Conservation (phyloP, 2,329 filamentous ascomycete species). For the Diplodia sapinea region DNA sequence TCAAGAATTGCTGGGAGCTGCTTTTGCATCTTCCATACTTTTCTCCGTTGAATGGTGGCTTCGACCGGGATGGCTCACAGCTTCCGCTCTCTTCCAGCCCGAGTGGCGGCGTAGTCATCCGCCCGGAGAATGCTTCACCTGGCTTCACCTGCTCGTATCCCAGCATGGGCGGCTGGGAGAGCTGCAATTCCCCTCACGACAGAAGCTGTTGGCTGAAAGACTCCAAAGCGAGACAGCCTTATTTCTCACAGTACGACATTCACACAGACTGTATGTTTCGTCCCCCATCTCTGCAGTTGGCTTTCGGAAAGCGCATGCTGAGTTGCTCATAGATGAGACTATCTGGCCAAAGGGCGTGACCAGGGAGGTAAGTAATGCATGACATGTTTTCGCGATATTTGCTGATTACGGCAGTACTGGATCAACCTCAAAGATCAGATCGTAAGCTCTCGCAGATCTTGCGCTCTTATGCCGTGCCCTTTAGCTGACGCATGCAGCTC, state of each 20-base stretch:
- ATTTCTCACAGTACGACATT: conserved; percentile 35
- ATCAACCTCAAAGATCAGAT: conserved; percentile 31
- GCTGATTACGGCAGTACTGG: conserved; percentile 28
- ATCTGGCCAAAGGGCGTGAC: conserved; percentile 27
- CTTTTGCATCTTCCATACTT: conserved; percentile 28
- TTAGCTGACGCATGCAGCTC: conserved; percentile 16
- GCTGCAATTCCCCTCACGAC: conserved; percentile 36
- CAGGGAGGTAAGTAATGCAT: conserved; percentile 19
- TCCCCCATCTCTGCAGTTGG: not conserved
- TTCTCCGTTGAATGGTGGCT: not conserved
- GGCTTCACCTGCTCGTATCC: conserved; percentile 38
- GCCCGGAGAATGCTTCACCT: conserved; percentile 23
- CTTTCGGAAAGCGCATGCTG: not conserved
- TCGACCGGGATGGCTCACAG: conserved; percentile 19
- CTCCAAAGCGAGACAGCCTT: conserved; percentile 17
- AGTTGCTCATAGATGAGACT: conserved; percentile 24
- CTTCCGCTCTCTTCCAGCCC: conserved; percentile 11
- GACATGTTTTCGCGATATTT: not conserved
- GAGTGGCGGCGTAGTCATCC: not conserved
- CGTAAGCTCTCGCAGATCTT: not conserved
- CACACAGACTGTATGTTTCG: conserved; percentile 36
- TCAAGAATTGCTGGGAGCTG: conserved; percentile 24
- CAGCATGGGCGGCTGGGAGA: conserved; percentile 34
- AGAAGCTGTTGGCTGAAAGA: conserved; percentile 40
- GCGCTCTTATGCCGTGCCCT: not conserved